Evolutionary conservation across 345 rosid genomes (phyloP).

Genomic region (Citrus hindsii): DNA sequence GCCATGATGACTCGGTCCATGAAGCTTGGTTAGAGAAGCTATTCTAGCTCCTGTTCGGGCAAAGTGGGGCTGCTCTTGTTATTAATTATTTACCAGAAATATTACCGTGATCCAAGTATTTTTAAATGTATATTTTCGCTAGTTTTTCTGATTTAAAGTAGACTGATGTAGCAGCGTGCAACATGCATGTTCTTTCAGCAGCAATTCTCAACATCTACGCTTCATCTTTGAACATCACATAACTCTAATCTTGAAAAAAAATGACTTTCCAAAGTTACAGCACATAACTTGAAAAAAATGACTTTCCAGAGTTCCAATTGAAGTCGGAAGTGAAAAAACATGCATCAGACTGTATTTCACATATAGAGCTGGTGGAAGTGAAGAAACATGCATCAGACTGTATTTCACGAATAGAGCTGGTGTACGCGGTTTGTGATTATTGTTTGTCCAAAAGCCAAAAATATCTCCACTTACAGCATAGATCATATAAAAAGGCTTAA

Average conservation of each 20-base stretch:
- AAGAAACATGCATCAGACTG: not conserved
- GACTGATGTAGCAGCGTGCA: not conserved
- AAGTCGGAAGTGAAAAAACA: not conserved
- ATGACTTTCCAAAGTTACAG: not conserved
- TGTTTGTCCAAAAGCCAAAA: no score
- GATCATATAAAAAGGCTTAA: not conserved
- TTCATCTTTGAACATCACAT: not conserved
- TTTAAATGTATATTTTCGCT: not conserved
- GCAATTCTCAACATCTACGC: not conserved
- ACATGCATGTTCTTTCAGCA: not conserved
- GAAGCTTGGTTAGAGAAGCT: conserved; percentile 8
- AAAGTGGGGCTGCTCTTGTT: not conserved
- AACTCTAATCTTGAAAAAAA: not conserved
- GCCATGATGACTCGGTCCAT: conserved; percentile 64
- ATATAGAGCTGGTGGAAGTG: not conserved
- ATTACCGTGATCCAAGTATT: not conserved
- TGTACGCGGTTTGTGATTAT: no score
- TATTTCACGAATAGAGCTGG: not conserved
- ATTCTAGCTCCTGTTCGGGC: not conserved
- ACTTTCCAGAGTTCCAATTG: not conserved
- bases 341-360: not conserved
- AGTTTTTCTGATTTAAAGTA: not conserved
- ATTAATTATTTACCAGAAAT: not conserved
- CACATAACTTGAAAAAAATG: not conserved
- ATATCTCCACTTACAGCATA: not conserved